Base-by-base conservation (phyloP, 1,139 yeast genomes). In the Scheffersomyces quercinus region DNA sequence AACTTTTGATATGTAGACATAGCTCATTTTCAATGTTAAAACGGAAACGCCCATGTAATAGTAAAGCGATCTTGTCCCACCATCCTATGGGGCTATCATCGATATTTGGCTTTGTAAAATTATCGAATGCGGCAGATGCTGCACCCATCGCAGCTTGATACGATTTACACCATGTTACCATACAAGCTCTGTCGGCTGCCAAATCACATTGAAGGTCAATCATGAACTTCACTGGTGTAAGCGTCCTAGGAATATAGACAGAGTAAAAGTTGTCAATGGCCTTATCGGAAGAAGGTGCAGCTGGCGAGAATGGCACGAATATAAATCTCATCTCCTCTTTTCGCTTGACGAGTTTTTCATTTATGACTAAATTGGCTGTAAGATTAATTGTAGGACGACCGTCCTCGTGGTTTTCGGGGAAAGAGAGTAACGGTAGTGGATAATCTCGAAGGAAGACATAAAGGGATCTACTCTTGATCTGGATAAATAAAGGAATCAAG, bases 31-130 rank as follows among this genome's bases (percentile, higher is more conserved):
- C 62, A 30, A 87, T 65, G 49, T 81, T 77, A 72, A 85, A 81
- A 8, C 73, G 65, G 28, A 81, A 67, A 55, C 79, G 82, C 8
- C 77, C 80, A 45, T 72, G 80, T 38, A 64, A 52, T 37, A 64
- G 54, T 31, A 75, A 56, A 0, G 77, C 64, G 20, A 71, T 44
- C 42, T 75, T 75, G 50, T 75, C 87, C 86, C 79, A 86, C 70
- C 72, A 85, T 0, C 98, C 98, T 26, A 90, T 67, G 37, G 88
- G 88, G 46, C 96, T 87, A 16, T 90, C 91, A 60, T 93, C 98
- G 12, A 87, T 71, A 10, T 82, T 84, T 0, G 90, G 88, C 51
- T 83, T 85, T 40, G 76, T 83, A 77, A 68, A 81, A 64, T 68
- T 87, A 60, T 56, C 85, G 51, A 67, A 82, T 65, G 65, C 78